Base-by-base conservation (phyloP, 305 asterid genomes). In the Fraxinus angustifolia region DNA sequence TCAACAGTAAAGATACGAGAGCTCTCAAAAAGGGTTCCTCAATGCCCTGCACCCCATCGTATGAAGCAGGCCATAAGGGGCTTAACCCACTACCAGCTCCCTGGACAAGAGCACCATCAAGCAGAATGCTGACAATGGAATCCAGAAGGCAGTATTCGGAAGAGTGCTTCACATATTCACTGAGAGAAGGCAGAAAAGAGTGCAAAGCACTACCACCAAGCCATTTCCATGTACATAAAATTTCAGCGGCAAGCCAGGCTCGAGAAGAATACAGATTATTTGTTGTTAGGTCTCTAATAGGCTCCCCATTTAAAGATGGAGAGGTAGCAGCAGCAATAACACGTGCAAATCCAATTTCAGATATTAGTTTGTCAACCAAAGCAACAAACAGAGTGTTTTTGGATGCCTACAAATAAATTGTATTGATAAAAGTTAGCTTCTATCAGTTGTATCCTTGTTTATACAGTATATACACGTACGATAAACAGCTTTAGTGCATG, bases 201-300 rank as follows among this genome's bases (percentile, higher is more conserved):
- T 89, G 82, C 84, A 86, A 84, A 82, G 90, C 97, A 87, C 87
- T 88, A 83, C 98, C 98, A 50, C 94, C 93, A 83, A 84, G 87
- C 99, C 99, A 96, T 82, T 91, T 89, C 98, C 98, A 93, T 48
- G 98, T 85, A 92, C 99, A 96, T 79, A 96, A 90, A 74, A 96
- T 89, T 87, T 96, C 99, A 82, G 93, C 98, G 72, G 98, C 99
- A 87, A 96, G 98, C 99, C 99, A 96, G 79, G 98, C 92, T 68
- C 99, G 97, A 82, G 97, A 82, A 87, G 87, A 84, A 40, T 81
- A 89, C 84, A 84, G 82, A 65, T 81, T 85, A 81, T 86, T 56
- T 60, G 83, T 85, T 76, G 83, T 72, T 65, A 75, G 87, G 83
- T 83, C 83, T 36, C 31, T 45, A 82, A 50, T 78, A 81, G 89